Evolutionary conservation across 352 stramenopile genomes (phyloP).

Genomic region (Phytophthora sp.): DNA sequence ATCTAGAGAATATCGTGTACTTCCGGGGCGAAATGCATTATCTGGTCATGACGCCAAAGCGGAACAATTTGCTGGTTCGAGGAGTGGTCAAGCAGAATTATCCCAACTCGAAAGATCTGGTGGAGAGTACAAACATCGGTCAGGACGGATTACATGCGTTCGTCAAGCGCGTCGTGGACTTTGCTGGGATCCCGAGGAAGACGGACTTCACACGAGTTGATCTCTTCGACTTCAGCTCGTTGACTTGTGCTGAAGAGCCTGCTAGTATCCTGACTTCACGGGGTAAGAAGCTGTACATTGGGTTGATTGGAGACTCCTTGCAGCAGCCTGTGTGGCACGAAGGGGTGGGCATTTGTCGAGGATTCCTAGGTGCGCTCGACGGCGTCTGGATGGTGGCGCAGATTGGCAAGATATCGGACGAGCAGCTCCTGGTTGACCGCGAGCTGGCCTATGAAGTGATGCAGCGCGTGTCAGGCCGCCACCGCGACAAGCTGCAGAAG

Average conservation of each 20-base stretch:
- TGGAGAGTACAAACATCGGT: conserved; percentile 67
- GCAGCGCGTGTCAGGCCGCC: conserved; percentile 64
- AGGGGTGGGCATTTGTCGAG: conserved; percentile 73
- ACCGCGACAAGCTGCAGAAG: conserved; percentile 65
- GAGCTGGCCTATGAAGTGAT: conserved; percentile 66
- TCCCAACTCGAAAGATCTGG: conserved; percentile 53
- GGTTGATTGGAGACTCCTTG: conserved; percentile 72
- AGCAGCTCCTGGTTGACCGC: conserved; percentile 64
- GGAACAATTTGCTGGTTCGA: conserved; percentile 60
- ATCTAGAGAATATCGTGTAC: conserved; percentile 84
- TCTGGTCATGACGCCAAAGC: conserved; percentile 79
- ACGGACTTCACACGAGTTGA: conserved; percentile 59
- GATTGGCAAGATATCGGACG: conserved; percentile 59
- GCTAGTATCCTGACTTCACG: conserved; percentile 56
- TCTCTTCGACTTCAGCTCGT: conserved; percentile 81
- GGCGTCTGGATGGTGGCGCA: conserved; percentile 73
- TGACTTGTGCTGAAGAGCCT: conserved; percentile 66
- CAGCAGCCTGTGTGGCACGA: conserved; percentile 85
- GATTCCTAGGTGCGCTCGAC: conserved; percentile 78
- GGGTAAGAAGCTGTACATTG: conserved; percentile 74
- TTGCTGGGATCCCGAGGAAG: conserved; percentile 65
- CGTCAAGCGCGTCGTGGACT: conserved; percentile 60
- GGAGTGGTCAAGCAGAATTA: conserved; percentile 67
- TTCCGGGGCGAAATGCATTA: conserved; percentile 87
- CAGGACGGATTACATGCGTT: conserved; percentile 51